Evolutionary conservation across 179 eudicot genomes (phyloP).

Genomic region (Gypsophila paniculata): DNA sequence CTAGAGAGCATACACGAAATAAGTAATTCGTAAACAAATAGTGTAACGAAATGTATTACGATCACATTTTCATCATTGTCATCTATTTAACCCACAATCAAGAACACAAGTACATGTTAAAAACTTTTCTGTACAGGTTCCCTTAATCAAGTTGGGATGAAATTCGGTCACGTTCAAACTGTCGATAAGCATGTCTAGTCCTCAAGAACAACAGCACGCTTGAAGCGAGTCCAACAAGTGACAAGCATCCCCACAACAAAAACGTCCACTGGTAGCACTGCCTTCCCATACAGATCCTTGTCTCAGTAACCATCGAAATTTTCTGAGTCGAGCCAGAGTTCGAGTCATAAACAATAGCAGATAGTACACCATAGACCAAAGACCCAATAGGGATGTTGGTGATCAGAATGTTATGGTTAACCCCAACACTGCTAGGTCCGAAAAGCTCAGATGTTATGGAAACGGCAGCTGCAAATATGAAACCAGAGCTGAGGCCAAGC

Average conservation of each 20-base stretch:
- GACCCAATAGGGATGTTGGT: conserved; percentile 53
- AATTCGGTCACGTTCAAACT: conserved; percentile 49
- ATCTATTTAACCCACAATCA: neutral
- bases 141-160: conserved; percentile 21
- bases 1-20: too few species aligned
- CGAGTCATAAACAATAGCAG: conserved; percentile 53
- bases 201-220: conserved; percentile 64
- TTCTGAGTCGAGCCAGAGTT: conserved; percentile 30
- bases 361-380: conserved; percentile 62
- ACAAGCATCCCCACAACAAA: conserved; percentile 65
- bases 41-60: neutral
- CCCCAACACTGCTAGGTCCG: conserved; percentile 44
- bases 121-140: conserved; percentile 13
- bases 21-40: neutral
- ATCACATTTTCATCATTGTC: neutral
- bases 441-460: conserved; percentile 63
- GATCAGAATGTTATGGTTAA: conserved; percentile 50
- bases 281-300: conserved; percentile 64
- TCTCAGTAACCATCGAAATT: conserved; percentile 31
- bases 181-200: conserved; percentile 63
- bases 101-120: neutral
- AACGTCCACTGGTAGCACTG: conserved; percentile 72
- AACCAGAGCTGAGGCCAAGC: conserved; percentile 78
- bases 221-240: conserved; percentile 54
- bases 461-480: conserved; percentile 86